phyloP scores from a whole-genome alignment of 805 yeast species.

The Myxozyma nipponensis region DNA sequence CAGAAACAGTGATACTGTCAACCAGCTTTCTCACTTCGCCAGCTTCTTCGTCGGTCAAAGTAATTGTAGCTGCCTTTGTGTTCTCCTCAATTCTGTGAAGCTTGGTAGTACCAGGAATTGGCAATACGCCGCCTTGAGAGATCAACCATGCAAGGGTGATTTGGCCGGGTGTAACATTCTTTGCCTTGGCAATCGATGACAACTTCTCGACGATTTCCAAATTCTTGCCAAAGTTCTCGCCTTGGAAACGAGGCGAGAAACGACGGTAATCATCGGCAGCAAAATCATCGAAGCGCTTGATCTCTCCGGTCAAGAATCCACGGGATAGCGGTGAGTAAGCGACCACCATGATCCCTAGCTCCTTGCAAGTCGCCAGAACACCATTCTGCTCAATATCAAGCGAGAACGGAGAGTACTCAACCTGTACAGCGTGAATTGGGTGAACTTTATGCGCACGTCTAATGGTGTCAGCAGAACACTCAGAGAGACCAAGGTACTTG shows the following conservation, averaged over 20 bases:
- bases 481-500: slow-evolving; percentile 71
- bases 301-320: slow-evolving; percentile 68
- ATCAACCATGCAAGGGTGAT: slow-evolving; percentile 65
- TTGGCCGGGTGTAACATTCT: slow-evolving; percentile 57
- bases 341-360: slow-evolving; percentile 59
- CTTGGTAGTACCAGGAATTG: slow-evolving; percentile 77
- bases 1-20: slow-evolving; percentile 19
- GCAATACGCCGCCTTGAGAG: slow-evolving; percentile 52
- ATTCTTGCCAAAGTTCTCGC: slow-evolving; percentile 56
- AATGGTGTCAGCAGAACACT: slow-evolving; percentile 61
- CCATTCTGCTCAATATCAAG: slow-evolving; percentile 62
- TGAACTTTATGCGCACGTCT: slow-evolving; percentile 51
- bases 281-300: slow-evolving; percentile 44
- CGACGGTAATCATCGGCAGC: slow-evolving; percentile 51
- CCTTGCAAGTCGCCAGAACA: slow-evolving; percentile 54
- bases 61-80: slow-evolving; percentile 34
- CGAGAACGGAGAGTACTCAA: slow-evolving; percentile 72
- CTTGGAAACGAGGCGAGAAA: slow-evolving; percentile 54
- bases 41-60: slow-evolving; percentile 18
- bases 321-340: slow-evolving; percentile 83
- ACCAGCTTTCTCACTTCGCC: slow-evolving; percentile 14
- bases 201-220: slow-evolving; percentile 47
- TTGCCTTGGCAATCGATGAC: slow-evolving; percentile 47
- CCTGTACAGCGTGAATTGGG: slow-evolving; percentile 66
- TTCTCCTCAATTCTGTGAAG: slow-evolving; percentile 59